Evolutionary conservation across 129 eudicot species (phyloP), one percentile per base, ranked within the genome.

Genomic region (Tanacetum coccineum): DNA sequence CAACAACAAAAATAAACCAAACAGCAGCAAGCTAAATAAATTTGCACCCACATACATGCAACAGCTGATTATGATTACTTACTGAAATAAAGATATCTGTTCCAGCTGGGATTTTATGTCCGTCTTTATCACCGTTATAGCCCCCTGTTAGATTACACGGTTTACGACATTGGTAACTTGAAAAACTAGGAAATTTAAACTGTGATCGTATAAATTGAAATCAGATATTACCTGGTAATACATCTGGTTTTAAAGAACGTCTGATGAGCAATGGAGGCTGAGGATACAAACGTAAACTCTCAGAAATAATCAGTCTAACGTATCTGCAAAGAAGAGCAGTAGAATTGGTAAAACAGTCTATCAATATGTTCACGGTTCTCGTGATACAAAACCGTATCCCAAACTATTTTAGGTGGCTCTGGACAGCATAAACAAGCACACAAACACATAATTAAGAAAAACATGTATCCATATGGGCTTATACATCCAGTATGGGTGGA

Each of bases 221-320:
- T 4, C 11, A 0, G 40, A 59, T 3, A 58, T 48, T 62, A 91
- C 98, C 95, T 67, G 99, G 99, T 73, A 89, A 83, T 56, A 0
- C 30, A 80, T 94, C 99, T 17, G 97, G 40, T 77, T 75, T 84
- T 42, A 94, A 85, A 76, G 99, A 57, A 32, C 99, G 93, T 58
- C 97, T 82, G n/a, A 94, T 94, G 50, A 94, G 99, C 87, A 94
- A 87, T 3, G 99, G 99, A 60, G 99, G 97, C 69, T 94, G 99
- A 50, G 99, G 99, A 76, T 84, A 94, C 70, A 94, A 79, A 20
- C 99, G 95, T 28, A 94, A 76, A 75, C 91, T 53, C 81, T 94
- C 99, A 15, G 81, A 95, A 73, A 89, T 87, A 70, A 94, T 89
- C 42, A 94, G 96, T 68, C 95, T 82, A 49, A 94, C 65, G 79